phyloP scores from a whole-genome alignment of 352 stramenopile species.

The Pythium rishiriense region DNA sequence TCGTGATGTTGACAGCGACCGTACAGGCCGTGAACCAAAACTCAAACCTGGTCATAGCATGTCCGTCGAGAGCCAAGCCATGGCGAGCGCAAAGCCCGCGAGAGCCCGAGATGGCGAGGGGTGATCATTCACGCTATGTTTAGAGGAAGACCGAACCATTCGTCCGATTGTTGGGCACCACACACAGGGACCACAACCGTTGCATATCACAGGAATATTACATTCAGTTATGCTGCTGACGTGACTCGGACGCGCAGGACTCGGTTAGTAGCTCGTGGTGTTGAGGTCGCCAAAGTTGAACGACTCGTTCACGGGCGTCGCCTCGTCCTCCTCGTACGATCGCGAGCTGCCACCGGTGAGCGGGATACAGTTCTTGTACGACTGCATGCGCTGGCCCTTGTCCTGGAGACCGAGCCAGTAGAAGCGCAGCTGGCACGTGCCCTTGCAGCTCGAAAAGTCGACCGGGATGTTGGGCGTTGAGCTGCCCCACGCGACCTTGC shows the following conservation, averaged over 20 bases:
- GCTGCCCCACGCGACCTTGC: slow-evolving; percentile 4
- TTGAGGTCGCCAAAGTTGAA: neutral
- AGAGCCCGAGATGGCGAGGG: neutral
- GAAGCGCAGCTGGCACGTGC: slow-evolving; percentile 26
- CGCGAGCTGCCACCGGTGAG: slow-evolving; percentile 6
- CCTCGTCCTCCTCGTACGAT: neutral
- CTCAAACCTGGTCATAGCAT: slow-evolving; percentile 14
- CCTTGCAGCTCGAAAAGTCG: slow-evolving; percentile 24
- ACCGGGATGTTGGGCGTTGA: slow-evolving; percentile 13
- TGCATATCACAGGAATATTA: too few species aligned
- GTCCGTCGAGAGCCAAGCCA: slow-evolving; percentile 4
- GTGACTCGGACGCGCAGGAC: too few species aligned
- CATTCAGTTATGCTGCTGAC: too few species aligned
- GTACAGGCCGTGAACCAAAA: neutral
- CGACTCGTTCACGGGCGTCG: neutral
- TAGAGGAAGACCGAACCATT: too few species aligned
- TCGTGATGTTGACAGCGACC: neutral
- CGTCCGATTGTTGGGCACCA: too few species aligned
- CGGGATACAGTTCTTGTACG: slow-evolving; percentile 19
- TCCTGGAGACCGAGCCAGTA: slow-evolving; percentile 33
- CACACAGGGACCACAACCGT: too few species aligned
- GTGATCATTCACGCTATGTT: too few species aligned
- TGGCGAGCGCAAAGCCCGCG: neutral
- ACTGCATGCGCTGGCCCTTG: slow-evolving; percentile 26
- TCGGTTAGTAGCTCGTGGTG: too few species aligned